A percentile compares a stretch with the other conserved stretches of the same genome.
phyloP scores from a whole-genome alignment of 768 basidiomycete genomes.

The Lyophyllum decastes region DNA sequence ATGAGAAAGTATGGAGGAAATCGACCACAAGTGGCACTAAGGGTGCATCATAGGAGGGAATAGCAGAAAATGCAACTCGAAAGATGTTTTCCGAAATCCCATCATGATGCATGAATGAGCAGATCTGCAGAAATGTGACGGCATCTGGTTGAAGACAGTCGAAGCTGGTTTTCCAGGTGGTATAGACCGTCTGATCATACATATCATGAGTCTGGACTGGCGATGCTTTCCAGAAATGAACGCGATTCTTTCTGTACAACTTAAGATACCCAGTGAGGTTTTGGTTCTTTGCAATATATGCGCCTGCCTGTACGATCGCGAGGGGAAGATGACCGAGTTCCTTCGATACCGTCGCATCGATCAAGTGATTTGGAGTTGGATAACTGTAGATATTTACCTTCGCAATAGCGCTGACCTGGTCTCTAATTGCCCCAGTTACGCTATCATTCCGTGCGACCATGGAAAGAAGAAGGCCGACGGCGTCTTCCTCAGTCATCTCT shows the following conservation, averaged over 20 bases:
- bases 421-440: background rate
- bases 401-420: background rate
- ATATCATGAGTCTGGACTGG: background rate
- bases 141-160: no score
- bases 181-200: no score
- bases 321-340: conserved; percentile 1
- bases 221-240: no score
- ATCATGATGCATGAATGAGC: background rate
- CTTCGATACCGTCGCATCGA: background rate
- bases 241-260: background rate
- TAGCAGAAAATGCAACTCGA: background rate
- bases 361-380: background rate
- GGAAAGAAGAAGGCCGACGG: background rate
- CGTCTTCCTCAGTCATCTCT: background rate
- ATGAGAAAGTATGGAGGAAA: background rate
- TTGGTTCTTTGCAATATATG: background rate
- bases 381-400: background rate
- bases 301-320: conserved; percentile 6
- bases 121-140: no score
- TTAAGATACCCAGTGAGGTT: background rate
- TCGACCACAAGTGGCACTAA: background rate
- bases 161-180: no score
- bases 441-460: background rate
- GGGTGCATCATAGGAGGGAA: background rate
- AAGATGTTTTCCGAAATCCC: background rate